Conservation (phyloP, 495 filamentous ascomycete genomes). For the Talaromyces trachyspermus region DNA sequence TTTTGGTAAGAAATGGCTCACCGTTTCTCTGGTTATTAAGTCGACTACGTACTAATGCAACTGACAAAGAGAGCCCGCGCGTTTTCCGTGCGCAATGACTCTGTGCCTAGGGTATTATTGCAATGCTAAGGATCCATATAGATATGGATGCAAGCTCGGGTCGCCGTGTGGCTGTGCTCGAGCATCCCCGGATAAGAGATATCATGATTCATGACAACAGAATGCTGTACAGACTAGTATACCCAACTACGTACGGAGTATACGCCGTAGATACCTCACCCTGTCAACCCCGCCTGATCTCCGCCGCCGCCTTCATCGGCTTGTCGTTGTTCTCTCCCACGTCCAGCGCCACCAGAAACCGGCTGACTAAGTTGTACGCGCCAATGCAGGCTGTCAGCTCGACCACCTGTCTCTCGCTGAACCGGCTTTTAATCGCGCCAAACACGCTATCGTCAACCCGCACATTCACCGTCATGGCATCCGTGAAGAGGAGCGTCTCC, state of each 20-base stretch:
- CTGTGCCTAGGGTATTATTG: no score
- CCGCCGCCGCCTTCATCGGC: slow-evolving; percentile 5
- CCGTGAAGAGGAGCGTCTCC: slow-evolving; percentile 45
- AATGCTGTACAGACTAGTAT: background rate
- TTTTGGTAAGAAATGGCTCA: background rate
- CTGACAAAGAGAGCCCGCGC: no score
- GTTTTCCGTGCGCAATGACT: no score
- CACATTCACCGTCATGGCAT: slow-evolving; percentile 27
- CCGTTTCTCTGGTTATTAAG: no score
- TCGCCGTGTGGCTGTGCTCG: slow-evolving; percentile 7
- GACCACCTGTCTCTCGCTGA: slow-evolving; percentile 58
- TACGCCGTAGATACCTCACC: no score
- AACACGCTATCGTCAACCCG: slow-evolving; percentile 58
- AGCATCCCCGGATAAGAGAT: no score
- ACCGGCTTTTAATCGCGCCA: slow-evolving; percentile 46
- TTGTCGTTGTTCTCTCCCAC: slow-evolving; percentile 50
- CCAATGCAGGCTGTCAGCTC: slow-evolving; percentile 63
- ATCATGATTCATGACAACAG: no score
- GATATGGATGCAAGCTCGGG: no score
- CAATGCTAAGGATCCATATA: no score
- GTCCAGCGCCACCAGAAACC: slow-evolving; percentile 68
- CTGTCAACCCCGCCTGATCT: slow-evolving; percentile 2
- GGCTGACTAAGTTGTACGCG: slow-evolving; percentile 67
- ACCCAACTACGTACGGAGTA: no score
- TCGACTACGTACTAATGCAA: no score